phyloP scores from a whole-genome alignment of 2,329 filamentous ascomycete genomes.

The Pestalotiopsis sp. region DNA sequence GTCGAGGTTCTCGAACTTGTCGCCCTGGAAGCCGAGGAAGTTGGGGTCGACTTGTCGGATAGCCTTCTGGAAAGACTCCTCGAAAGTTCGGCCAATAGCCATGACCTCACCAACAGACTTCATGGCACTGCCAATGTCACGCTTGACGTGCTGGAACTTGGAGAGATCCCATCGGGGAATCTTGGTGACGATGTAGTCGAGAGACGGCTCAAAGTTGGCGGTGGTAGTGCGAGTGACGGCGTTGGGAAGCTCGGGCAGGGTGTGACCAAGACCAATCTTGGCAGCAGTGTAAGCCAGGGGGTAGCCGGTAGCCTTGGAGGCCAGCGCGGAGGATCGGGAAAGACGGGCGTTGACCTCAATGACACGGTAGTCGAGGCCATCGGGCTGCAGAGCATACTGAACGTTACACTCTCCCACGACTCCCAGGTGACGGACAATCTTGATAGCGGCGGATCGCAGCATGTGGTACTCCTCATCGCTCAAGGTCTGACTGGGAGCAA shows the following conservation, averaged over 20 bases:
- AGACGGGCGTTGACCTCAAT: slow-evolving; percentile 99
- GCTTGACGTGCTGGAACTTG: slow-evolving; percentile 99
- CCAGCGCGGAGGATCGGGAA: slow-evolving; percentile 93
- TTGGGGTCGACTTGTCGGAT: slow-evolving; percentile 94
- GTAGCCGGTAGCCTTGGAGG: slow-evolving; percentile 97
- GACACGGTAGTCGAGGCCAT: slow-evolving; percentile 96
- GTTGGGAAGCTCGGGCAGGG: slow-evolving; percentile 92
- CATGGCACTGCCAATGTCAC: slow-evolving; percentile 97
- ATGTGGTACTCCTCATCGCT: slow-evolving; percentile 99
- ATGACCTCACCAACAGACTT: slow-evolving; percentile 99
- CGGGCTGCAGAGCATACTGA: slow-evolving; percentile 94
- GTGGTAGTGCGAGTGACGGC: slow-evolving; percentile 98
- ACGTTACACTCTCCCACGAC: slow-evolving; percentile 99
- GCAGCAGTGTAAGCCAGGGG: slow-evolving; percentile 96
- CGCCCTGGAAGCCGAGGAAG: slow-evolving; percentile 92
- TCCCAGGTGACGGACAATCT: slow-evolving; percentile 95
- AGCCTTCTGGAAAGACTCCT: slow-evolving; percentile 99
- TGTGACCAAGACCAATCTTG: slow-evolving; percentile 97
- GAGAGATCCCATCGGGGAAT: slow-evolving; percentile 97
- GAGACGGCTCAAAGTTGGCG: slow-evolving; percentile 95
- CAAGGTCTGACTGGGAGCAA: slow-evolving; percentile 93
- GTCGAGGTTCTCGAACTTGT: slow-evolving; percentile 92
- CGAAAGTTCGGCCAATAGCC: slow-evolving; percentile 97
- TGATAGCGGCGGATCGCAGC: slow-evolving; percentile 96
- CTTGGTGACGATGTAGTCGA: slow-evolving; percentile 98